Evolutionary conservation across 164 flowering plant species (phyloP), one percentile per base, ranked within the genome.

Genomic region (Santalum album): DNA sequence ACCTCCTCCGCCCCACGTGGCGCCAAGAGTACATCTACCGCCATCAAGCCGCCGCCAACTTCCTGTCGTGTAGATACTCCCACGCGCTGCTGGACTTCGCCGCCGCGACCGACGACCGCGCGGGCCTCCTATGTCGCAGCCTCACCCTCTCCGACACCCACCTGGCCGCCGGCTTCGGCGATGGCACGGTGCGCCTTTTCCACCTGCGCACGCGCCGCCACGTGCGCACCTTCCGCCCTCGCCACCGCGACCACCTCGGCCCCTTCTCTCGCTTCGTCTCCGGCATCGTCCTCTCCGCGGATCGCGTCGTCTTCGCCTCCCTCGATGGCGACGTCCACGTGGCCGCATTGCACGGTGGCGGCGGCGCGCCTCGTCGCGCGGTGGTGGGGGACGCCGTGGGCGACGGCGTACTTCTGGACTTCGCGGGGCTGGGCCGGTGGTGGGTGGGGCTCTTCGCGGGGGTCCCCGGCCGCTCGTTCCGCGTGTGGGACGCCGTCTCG

Each of bases 361-460:
- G 29, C 0, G 58, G 35, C 1, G 57, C 52, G 0, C 40, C 68
- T 1, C 75, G 94, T 0, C 52, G 81, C 18, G 89, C 75, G 7
- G 80, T 71, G 40, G 6, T 48, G 1, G 97, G 97, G 0, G 63
- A 76, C 52, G 75, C 75, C 17, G 69, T 80, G 2, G 61, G 55
- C 49, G 86, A 90, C 55, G 97, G 97, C 0, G 72, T 75, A 0
- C 46, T 87, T 18, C 83, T 87, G 0, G 86, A 80, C 55, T 90
- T 90, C 59, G 22, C 82, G 3, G 96, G 97, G 0, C 66, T 75
- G 32, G 55, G 27, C 12, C 70, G 78, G 26, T 81, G 78, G 78
- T 90, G 97, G 97, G 90, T 87, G 14, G 97, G 97, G 2, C 74
- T 90, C 0, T 85, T 63, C 54, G 94, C 96, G 0, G 97, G 94